Base-by-base conservation (phyloP, 192 early-diverging fungal species). In the Backusella sp. region DNA sequence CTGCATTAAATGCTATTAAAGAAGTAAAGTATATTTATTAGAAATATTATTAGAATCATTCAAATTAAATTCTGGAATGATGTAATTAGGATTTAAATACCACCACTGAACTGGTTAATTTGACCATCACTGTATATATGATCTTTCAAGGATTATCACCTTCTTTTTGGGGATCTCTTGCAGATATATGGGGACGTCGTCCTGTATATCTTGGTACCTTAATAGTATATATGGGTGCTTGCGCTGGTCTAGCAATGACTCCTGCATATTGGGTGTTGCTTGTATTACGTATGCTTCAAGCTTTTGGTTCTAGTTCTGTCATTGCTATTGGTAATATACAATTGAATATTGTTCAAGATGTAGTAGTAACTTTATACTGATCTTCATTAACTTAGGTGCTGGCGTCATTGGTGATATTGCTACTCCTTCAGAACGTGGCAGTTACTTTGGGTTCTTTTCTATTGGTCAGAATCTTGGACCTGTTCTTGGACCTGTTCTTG, bases 111-210 rank as follows among this genome's bases (percentile, higher is more conserved):
- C 73, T 79, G 1, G 72, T 83, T 28, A 83, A 79, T 72, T 39
- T 83, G 26, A 79, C 75, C 9, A 66, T 83, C 28, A 79, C 77
- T 1, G 68, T 82, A 46, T 86, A 84, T 59, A 74, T 84, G 75
- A 49, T 86, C 6, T 78, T 80, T 28, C 80, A 82, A 79, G 85
- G 62, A 4, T 21, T 80, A 11, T 79, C 80, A 6, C 85, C 85
- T 14, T 68, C 83, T 15, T 77, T 82, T 23, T 86, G 85, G 85
- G 82, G 83, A 44, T 72, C 76, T 15, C 23, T 86, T n/a, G 79
- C 85, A 6, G 85, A 86, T 56, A 41, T 53, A 3, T 80, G 74
- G 70, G 82, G 85, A 4, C 80, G 85, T 7, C 76, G 83, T 6
- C 80, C 77, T 19, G 83, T 86, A 2, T 83, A 84, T 35, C 30